phyloP scores from a whole-genome alignment of 2,329 filamentous ascomycete species.

The Onygena corvina region DNA sequence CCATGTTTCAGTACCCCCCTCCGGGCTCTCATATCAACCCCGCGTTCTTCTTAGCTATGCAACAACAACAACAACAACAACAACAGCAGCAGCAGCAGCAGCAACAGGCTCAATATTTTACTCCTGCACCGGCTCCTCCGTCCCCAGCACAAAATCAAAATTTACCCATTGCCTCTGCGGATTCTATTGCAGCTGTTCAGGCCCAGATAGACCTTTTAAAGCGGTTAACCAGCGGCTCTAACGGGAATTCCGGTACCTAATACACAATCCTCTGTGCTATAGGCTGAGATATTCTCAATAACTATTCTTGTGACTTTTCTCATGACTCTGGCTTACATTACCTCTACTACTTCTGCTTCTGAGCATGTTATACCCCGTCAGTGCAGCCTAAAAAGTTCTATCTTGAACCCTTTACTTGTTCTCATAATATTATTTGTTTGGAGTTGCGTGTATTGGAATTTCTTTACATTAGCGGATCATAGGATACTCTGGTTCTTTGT shows the following conservation, averaged over 20 bases:
- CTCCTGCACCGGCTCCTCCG: constrained; percentile 9
- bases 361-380: too few species aligned
- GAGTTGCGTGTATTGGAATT: not conserved
- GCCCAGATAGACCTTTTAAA: constrained; percentile 32
- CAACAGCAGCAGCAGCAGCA: constrained; percentile 23
- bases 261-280: too few species aligned
- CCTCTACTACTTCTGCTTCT: not conserved
- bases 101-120: constrained; percentile 14
- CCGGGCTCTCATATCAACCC: constrained; percentile 46
- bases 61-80: constrained; percentile 32
- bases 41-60: constrained; percentile 41
- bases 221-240: constrained; percentile 24
- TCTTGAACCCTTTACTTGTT: too few species aligned
- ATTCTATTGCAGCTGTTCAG: constrained; percentile 33
- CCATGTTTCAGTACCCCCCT: constrained; percentile 31
- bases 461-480: too few species aligned
- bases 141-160: constrained; percentile 15
- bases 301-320: too few species aligned
- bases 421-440: not conserved
- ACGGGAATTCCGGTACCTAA: not conserved
- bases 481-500: not conserved
- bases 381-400: too few species aligned
- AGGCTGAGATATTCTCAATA: too few species aligned
- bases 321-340: not conserved
- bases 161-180: constrained; percentile 19